Evolutionary conservation across 2,329 filamentous ascomycete species (phyloP), one percentile per base, ranked within the genome.

Genomic region (Cladophialophora immunda): DNA sequence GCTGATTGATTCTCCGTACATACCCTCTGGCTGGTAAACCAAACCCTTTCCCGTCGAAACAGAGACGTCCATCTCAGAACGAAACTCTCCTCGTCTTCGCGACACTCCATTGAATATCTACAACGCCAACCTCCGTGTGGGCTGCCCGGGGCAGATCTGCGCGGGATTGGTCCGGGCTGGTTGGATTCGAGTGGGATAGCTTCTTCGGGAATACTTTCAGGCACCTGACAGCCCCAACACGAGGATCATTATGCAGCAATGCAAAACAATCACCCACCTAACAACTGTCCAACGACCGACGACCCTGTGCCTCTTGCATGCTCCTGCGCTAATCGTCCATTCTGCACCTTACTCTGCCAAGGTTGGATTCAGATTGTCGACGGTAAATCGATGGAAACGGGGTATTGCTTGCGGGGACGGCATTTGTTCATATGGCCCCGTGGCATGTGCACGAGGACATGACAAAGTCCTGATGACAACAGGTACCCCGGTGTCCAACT

Each of bases 161-260:
- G 19, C n/a, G 41, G 17, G 41, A 47, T 25, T 41, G 38, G 38
- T 41, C 38, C 38, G 38, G 38, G 11, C 38, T n/a, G 4, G 38
- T 11, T 41, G 38, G 38, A n/a, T 41, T 41, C n/a, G 15, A n/a
- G n/a, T 19, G 41, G 15, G 19, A 47, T 4, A 45, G 17, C 38
- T 45, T 19, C 17, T 45, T 4, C 38, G 38, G 38, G n/a, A 22
- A 50, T 50, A 50, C 45, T 50, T 50, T 50, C 45, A 50, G 45
- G 45, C 45, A 50, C 6, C 4, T 19, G 38, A 15, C 1, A 38
- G 2, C n/a, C 38, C n/a, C 38, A 41, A 41, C 8, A 41, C 38
- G 38, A 41, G 38, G 38, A 38, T 41, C n/a, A 41, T 41, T 17
- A 41, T 41, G 38, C 38, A 41, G 38, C 38, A n/a, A 11, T 41